Conservation (phyloP, 306 rosid genomes). For the Vachellia collinsii region DNA sequence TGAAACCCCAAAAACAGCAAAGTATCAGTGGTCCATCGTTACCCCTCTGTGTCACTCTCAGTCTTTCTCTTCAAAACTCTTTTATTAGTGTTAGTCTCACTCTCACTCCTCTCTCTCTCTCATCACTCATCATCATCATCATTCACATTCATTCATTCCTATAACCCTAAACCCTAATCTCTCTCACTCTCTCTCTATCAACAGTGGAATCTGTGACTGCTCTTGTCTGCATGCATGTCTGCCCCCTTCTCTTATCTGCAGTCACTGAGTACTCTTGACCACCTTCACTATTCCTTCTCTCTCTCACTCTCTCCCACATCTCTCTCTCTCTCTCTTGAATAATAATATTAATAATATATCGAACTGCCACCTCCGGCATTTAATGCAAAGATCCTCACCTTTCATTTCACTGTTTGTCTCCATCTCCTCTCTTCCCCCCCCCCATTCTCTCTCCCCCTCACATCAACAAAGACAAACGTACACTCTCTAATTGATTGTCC, state of each 20-base stretch:
- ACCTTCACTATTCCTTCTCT: constrained; percentile 35
- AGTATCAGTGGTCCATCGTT: constrained; percentile 62
- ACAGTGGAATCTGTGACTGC: constrained; percentile 80
- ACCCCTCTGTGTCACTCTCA: constrained; percentile 47
- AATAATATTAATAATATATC: constrained; percentile 4
- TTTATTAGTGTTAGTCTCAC: neutral
- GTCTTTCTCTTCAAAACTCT: neutral
- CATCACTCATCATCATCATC: neutral
- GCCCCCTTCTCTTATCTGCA: constrained; percentile 59
- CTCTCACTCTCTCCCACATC: neutral
- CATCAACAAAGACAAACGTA: constrained; percentile 19
- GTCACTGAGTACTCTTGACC: constrained; percentile 74
- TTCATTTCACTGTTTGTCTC: constrained; percentile 80
- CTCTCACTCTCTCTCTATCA: constrained; percentile 29
- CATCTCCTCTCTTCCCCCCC: constrained; percentile 34
- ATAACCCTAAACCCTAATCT: constrained; percentile 2
- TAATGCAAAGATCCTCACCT: constrained; percentile 60
- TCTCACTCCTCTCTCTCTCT: constrained; percentile 12
- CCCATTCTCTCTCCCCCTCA: neutral
- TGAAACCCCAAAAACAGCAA: constrained; percentile 75
- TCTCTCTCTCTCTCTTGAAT: neutral
- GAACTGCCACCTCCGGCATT: constrained; percentile 63
- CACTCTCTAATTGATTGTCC: constrained; percentile 29
- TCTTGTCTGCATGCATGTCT: constrained; percentile 73
- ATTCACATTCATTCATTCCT: neutral